Base-by-base conservation (phyloP, 306 rosid genomes). In the Vigna mungo region DNA sequence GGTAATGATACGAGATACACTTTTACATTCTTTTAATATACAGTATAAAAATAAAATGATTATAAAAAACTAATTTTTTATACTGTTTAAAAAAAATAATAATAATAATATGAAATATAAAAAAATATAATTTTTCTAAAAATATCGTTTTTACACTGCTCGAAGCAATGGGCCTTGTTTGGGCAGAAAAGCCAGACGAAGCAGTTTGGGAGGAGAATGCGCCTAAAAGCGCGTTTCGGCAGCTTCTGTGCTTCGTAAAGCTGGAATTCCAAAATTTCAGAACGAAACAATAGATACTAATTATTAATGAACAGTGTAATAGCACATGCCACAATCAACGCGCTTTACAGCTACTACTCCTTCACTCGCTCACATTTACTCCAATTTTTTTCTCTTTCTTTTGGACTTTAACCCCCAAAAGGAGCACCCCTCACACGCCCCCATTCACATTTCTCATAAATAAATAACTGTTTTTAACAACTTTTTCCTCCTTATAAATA, bases 291-390 rank as follows among this genome's bases (percentile, higher is more conserved):
- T 8, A 6, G 4, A 0, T n/a, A 10, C 12, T 62, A 62, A 36
- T n/a, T 36, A 7, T 15, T 61, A 36, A 52, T 32, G 2, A 25
- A 0, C 11, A 3, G 14, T 0, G 60, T 4, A 61, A 16, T 11
- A 60, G 68, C 90, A 86, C 86, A 70, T 85, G 92, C 46, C 34
- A 65, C 67, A 86, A 89, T 89, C 79, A 85, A 86, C 76, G 85
- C 82, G 8, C 47, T 84, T 78, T 81, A 48, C 85, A 25, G 32
- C 73, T 36, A 36, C 67, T 4, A 20, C 76, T 18, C 39, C 6
- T 36, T 6, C 39, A 36, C 75, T 79, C 36, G 6, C 36, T 32
- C 36, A 32, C 37, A 34, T 34, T 34, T 7, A 4, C 2, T 36
- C 37, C 63, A 2, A 2, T 3, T 17, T 71, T 32, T 71, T 32